phyloP scores from a whole-genome alignment of 129 eudicot species.

The Pulicaria dysenterica region DNA sequence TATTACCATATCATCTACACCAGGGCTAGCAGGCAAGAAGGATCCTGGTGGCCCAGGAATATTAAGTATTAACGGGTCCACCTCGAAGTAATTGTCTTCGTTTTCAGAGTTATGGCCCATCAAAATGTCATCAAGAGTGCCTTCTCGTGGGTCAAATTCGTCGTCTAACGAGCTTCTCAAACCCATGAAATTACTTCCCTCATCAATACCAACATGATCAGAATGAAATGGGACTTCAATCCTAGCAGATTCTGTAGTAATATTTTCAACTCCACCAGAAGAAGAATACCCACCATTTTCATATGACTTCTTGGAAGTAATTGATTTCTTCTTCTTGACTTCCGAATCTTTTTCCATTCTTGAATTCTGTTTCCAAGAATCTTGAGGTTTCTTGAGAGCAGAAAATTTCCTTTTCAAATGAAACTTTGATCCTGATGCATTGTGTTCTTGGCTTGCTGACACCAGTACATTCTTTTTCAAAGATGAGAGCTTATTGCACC shows the following conservation, averaged over 20 bases:
- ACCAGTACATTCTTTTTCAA: constrained; percentile 35
- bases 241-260: constrained; percentile 29
- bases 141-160: constrained; percentile 34
- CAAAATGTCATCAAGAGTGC: constrained; percentile 10
- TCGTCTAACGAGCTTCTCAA: constrained; percentile 36
- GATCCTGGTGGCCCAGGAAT: constrained; percentile 95
- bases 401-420: constrained; percentile 35
- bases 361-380: constrained; percentile 20
- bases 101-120: constrained; percentile 11
- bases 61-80: constrained; percentile 55
- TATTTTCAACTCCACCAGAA: constrained; percentile 3
- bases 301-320: constrained; percentile 32
- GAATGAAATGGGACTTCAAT: constrained; percentile 22
- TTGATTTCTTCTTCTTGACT: constrained; percentile 33
- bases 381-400: not conserved
- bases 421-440: constrained; percentile 15
- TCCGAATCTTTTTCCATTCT: constrained; percentile 25
- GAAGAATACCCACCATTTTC: constrained; percentile 18
- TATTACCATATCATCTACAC: constrained; percentile 55
- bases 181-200: constrained; percentile 27
- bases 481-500: constrained; percentile 14
- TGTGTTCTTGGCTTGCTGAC: constrained; percentile 7
- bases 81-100: constrained; percentile 51
- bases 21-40: constrained; percentile 77
- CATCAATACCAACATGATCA: constrained; percentile 31